Evolutionary conservation across 73 alveolate species (phyloP), one percentile per base, ranked within the genome.

Genomic region (Breviolum minutum): DNA sequence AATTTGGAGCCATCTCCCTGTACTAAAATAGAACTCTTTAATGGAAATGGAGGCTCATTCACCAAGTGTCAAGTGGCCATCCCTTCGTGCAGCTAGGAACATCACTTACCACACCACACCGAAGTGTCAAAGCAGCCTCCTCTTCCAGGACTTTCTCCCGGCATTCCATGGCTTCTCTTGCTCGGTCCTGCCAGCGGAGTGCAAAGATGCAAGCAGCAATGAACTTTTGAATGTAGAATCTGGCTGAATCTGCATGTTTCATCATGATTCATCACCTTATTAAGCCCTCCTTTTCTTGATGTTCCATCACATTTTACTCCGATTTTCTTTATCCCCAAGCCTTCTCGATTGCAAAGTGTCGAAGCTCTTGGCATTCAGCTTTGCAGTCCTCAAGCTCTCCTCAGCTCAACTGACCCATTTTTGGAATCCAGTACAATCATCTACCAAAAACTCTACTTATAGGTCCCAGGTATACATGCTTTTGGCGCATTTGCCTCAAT

Each of bases 381-480:
- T 76, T 74, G 77, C 88, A 90, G 76, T 90, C 97, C 85, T 90
- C 97, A n/a, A 90, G 97, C 97, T 90, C 97, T 70, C 97, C 97
- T 90, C 17, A 20, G 60, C 63, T 73, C 14, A 27, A 68, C 77
- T 40, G 54, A 40, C 54, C 0, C 54, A 3, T 40, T 40, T 3
- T 40, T 40, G 0, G 0, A 40, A 40, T 40, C 54, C 54, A 40
- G 5, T 40, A 40, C 54, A 40, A 40, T 40, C 54, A 40, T 40
- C 54, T 40, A 40, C 54, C 54, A n/a, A n/a, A n/a, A n/a, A 40
- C 54, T 40, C 54, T 40, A 40, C 54, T 40, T 40, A 40, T 40
- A n/a, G n/a, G n/a, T n/a, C n/a, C n/a, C n/a, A n/a, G n/a, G n/a
- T 40, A 40, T 40, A 40, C 54, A 40, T 40, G 54, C 54, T 40